Conservation (phyloP, 345 rosid species). For the Boechera stricta region DNA sequence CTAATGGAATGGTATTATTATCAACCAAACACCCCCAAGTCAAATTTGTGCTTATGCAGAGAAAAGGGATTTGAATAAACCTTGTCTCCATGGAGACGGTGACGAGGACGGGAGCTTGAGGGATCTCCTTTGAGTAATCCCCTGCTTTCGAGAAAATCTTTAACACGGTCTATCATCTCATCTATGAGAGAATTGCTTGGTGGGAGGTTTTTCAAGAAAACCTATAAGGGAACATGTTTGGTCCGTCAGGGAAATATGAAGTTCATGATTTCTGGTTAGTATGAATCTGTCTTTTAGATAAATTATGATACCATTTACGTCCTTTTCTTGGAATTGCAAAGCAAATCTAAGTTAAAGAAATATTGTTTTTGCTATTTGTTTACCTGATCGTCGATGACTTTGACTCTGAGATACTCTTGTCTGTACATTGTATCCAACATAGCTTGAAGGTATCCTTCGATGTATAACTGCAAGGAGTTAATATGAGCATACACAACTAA, state of each 20-base stretch:
- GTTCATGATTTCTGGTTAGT: slow-evolving; percentile 10
- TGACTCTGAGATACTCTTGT: slow-evolving; percentile 93
- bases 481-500: slow-evolving; percentile 26
- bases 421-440: slow-evolving; percentile 87
- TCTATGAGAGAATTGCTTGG: slow-evolving; percentile 87
- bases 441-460: slow-evolving; percentile 97
- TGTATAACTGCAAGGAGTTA: slow-evolving; percentile 64
- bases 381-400: slow-evolving; percentile 93
- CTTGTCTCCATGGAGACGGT: slow-evolving; percentile 73
- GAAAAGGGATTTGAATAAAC: slow-evolving; percentile 45
- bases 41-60: neutral
- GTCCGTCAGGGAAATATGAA: slow-evolving; percentile 20
- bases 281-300: neutral
- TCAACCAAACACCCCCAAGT: neutral
- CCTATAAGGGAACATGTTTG: slow-evolving; percentile 51
- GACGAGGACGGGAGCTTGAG: slow-evolving; percentile 64
- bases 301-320: neutral
- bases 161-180: slow-evolving; percentile 91
- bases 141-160: slow-evolving; percentile 83
- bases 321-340: neutral
- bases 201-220: slow-evolving; percentile 83
- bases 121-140: slow-evolving; percentile 90
- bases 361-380: slow-evolving; percentile 10
- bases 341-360: neutral
- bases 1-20: neutral